Conservation (phyloP, 139 green algal species). For the Microglena sp. region DNA sequence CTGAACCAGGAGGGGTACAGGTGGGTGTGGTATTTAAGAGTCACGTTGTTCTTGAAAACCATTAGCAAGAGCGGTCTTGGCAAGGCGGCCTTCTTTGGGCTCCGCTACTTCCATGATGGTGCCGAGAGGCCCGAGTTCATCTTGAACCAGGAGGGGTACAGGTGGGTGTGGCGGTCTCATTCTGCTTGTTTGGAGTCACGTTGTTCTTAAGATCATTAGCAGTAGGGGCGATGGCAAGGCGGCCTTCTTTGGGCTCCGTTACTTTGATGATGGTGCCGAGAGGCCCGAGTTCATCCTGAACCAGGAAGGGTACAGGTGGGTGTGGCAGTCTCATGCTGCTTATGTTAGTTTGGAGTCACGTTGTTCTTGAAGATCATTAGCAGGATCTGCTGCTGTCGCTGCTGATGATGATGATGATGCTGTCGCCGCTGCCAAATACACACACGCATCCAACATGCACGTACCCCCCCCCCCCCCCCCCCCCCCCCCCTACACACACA, state of each 20-base stretch:
- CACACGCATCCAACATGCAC: too few relatives aligned
- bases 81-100: constrained; percentile 22
- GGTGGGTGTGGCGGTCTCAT: neutral
- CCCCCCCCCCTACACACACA: too few relatives aligned
- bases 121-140: constrained; percentile 33
- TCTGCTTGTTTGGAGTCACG: too few relatives aligned
- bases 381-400: too few relatives aligned
- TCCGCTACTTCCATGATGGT: constrained; percentile 30
- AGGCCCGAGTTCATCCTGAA: constrained; percentile 39
- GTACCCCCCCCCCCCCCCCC: too few relatives aligned
- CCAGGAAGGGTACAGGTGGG: constrained; percentile 14
- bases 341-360: too few relatives aligned
- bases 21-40: too few relatives aligned
- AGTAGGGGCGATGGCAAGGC: constrained; percentile 26
- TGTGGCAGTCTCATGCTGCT: too few relatives aligned
- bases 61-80: constrained; percentile 38
- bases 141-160: constrained; percentile 28
- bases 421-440: too few relatives aligned
- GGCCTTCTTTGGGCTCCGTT: constrained; percentile 35
- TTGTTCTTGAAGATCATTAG: constrained; percentile 44
- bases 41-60: constrained; percentile 44
- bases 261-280: constrained; percentile 26
- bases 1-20: constrained; percentile 29
- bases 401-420: too few relatives aligned
- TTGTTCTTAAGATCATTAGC: constrained; percentile 42